These are phyloP conservation scores for Erysimum cheiri DNA, from an alignment of 441 rosid species.

Conservation along the genomic window DNA sequence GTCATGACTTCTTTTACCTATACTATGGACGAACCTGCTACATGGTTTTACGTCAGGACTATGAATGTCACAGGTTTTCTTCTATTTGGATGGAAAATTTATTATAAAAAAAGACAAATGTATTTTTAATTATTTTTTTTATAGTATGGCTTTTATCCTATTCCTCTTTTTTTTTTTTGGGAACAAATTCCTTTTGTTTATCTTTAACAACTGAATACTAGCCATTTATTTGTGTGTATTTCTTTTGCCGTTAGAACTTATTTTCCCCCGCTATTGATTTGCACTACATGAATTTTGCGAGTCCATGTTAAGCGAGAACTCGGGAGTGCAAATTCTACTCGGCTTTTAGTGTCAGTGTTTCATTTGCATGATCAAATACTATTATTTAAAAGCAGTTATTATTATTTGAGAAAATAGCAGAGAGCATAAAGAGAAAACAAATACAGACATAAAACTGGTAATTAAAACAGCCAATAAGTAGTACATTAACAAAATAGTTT, in stretches of 20 bases:
- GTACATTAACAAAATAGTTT: conserved; percentile 10
- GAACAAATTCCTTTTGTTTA: neutral
- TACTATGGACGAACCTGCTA: neutral
- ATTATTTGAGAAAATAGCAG: conserved; percentile 7
- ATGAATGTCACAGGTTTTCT: neutral
- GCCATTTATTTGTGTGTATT: conserved; percentile 2
- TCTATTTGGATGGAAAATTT: neutral
- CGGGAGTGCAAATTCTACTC: conserved; percentile 12
- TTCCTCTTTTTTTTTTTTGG: too few relatives aligned
- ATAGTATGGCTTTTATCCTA: neutral
- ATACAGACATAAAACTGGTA: conserved; percentile 17
- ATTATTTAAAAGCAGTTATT: neutral
- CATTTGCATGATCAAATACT: conserved; percentile 12
- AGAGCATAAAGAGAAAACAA: conserved; percentile 8
- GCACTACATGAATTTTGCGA: neutral
- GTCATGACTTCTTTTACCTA: neutral
- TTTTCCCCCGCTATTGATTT: neutral
- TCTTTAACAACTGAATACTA: neutral
- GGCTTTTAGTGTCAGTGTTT: conserved; percentile 18
- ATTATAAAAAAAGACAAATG: neutral
- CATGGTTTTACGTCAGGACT: neutral
- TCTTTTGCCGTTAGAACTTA: neutral
- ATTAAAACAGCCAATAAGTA: neutral
- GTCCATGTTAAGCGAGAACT: conserved; percentile 27
- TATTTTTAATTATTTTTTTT: neutral